phyloP scores from a whole-genome alignment of 495 filamentous ascomycete genomes.

The Annulohypoxylon nitens region DNA sequence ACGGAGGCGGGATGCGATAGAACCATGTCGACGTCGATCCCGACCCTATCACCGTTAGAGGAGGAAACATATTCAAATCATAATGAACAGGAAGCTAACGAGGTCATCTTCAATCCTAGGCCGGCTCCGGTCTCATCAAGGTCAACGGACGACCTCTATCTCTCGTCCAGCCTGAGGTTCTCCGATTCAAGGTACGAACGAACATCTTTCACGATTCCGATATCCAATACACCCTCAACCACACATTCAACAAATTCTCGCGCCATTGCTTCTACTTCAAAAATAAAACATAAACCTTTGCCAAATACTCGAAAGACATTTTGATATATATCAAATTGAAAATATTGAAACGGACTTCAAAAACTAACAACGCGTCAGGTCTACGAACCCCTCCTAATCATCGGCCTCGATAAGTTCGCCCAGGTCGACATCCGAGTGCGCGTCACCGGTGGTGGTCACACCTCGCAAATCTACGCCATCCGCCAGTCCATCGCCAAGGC shows the following conservation, averaged over 20 bases:
- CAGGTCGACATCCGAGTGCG: conserved; percentile 97
- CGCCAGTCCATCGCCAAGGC: conserved; percentile 99
- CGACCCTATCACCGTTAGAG: neutral
- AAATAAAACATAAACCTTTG: neutral
- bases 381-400: conserved; percentile 97
- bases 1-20: neutral
- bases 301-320: neutral
- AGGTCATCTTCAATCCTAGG: conserved; percentile 60
- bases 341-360: conserved; percentile 11
- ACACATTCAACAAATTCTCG: conserved; percentile 3
- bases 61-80: neutral
- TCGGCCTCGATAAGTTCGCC: conserved; percentile 96
- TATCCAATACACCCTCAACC: conserved; percentile 17
- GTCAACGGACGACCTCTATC: conserved; percentile 97
- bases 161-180: conserved; percentile 94
- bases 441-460: conserved; percentile 96
- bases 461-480: conserved; percentile 98
- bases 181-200: conserved; percentile 88
- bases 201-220: conserved; percentile 17
- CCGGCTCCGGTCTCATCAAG: conserved; percentile 94
- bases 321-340: neutral
- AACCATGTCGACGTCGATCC: neutral
- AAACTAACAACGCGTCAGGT: conserved; percentile 63
- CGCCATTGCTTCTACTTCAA: neutral
- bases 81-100: conserved; percentile 25